Base-by-base conservation (phyloP, 2,329 filamentous ascomycete genomes). In the Phoma sp. region DNA sequence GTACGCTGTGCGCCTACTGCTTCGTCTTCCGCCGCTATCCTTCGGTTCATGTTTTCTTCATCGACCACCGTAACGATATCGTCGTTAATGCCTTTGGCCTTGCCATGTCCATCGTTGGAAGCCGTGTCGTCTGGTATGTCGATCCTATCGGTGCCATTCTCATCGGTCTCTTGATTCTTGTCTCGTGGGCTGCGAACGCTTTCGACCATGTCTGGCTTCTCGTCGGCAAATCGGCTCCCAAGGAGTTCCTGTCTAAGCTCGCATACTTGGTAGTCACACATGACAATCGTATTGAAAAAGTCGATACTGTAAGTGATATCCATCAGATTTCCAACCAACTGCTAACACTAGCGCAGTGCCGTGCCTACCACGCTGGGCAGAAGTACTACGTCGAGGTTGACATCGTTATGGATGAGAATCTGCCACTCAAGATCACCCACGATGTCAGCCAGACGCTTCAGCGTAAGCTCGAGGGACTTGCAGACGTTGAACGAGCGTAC, bases 361-460 rank as follows among this genome's bases (percentile, higher is more conserved):
- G 82, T 48, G 84, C 84, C 4, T 87, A 87, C 65, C 84, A 87
- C 62, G 83, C 83, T 0, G 84, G 85, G 0, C 83, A 86, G 58
- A 79, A 81, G 32, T 84, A 85, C 61, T 87, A 86, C 59, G 84
- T 86, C 15, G 84, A 87, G 61, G 81, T 87, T 4, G 84, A 87
- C 61, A 79, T 87, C 45, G 80, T 87, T 43, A 84, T 87, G 77
- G 80, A 85, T 62, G 81, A 81, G 56, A 74, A 78, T 4, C 76
- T 80, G 2, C 82, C 81, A 6, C 74, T 87, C 21, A 82, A 79
- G 54, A 74, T 85, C 45, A 83, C 83, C 2, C 84, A 87, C 60
- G 84, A 87, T 58, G 81, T 87, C 21, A 82, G 81, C 18, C 84
- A 87, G 67, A 78, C 79, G 9, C 68, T 87, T 43, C 84, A 87